Evolutionary conservation across 768 basidiomycete genomes (phyloP).

Genomic region (Scleroderma bovista): DNA sequence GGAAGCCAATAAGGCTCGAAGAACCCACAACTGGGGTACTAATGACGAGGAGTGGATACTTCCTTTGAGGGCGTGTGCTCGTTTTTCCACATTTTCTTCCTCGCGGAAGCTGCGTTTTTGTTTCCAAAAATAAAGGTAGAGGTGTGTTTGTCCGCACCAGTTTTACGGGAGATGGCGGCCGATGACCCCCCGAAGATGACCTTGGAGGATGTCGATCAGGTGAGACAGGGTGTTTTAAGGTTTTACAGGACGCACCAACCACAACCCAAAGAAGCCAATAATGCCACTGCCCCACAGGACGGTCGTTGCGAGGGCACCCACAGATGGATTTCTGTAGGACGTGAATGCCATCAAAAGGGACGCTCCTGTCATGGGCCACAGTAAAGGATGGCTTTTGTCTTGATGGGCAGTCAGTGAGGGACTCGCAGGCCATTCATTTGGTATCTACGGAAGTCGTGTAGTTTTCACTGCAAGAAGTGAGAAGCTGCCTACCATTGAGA

Average conservation of each 20-base stretch:
- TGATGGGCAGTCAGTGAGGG: slow-evolving; percentile 21
- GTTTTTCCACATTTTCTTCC: slow-evolving; percentile 54
- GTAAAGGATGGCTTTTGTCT: slow-evolving; percentile 50
- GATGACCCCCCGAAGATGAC: slow-evolving; percentile 56
- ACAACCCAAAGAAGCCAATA: slow-evolving; percentile 63
- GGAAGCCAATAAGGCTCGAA: background rate
- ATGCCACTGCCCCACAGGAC: slow-evolving; percentile 44
- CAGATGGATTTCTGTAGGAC: slow-evolving; percentile 55
- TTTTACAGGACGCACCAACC: slow-evolving; percentile 54
- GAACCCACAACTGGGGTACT: slow-evolving; percentile 6
- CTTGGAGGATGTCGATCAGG: slow-evolving; percentile 30
- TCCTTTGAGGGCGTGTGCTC: slow-evolving; percentile 27
- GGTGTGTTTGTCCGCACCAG: slow-evolving; percentile 78
- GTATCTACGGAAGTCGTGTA: slow-evolving; percentile 31
- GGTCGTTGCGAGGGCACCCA: slow-evolving; percentile 52
- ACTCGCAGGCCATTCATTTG: slow-evolving; percentile 33
- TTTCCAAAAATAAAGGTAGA: slow-evolving; percentile 79
- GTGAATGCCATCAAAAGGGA: slow-evolving; percentile 52
- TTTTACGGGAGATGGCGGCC: slow-evolving; percentile 58
- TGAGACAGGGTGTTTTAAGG: slow-evolving; percentile 10
- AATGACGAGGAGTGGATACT: slow-evolving; percentile 12
- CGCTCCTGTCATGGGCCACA: slow-evolving; percentile 53
- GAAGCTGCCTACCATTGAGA: slow-evolving; percentile 48
- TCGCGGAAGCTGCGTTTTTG: slow-evolving; percentile 55
- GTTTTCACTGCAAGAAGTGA: slow-evolving; percentile 2